These are phyloP conservation scores for Phaeosphaeriaceae sp. DNA, from an alignment of 2,329 filamentous ascomycete species.

Conservation along the genomic window DNA sequence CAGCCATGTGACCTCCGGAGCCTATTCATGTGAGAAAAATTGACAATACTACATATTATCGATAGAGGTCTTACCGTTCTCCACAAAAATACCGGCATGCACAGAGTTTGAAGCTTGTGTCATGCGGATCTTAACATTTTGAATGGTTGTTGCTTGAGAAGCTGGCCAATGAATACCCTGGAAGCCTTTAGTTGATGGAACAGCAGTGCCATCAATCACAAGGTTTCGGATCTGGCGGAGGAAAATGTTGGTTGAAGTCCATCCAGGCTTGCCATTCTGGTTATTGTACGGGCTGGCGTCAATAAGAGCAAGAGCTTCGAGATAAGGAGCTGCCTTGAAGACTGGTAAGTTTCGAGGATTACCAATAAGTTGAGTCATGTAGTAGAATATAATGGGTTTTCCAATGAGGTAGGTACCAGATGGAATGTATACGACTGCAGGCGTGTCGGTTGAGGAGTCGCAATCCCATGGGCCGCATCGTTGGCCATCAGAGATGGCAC, in stretches of 20 bases:
- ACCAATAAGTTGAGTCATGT: slow-evolving; percentile 68
- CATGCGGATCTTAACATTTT: slow-evolving; percentile 56
- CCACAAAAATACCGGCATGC: slow-evolving; percentile 57
- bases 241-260: slow-evolving; percentile 66
- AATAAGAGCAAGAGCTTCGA: slow-evolving; percentile 63
- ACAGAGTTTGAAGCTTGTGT: slow-evolving; percentile 51
- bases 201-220: slow-evolving; percentile 62
- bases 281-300: slow-evolving; percentile 61
- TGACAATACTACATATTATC: neutral
- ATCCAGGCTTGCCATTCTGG: slow-evolving; percentile 48
- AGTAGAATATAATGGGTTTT: slow-evolving; percentile 66
- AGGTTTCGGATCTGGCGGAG: slow-evolving; percentile 71
- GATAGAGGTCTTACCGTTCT: slow-evolving; percentile 41
- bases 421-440: slow-evolving; percentile 64
- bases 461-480: slow-evolving; percentile 54
- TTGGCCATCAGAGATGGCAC: slow-evolving; percentile 52
- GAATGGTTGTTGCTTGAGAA: slow-evolving; percentile 55
- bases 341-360: slow-evolving; percentile 63
- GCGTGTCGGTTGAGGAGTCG: slow-evolving; percentile 57
- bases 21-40: slow-evolving; percentile 25
- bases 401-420: slow-evolving; percentile 61
- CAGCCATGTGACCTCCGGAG: slow-evolving; percentile 55
- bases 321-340: slow-evolving; percentile 61
- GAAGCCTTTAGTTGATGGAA: slow-evolving; percentile 54
- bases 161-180: slow-evolving; percentile 58